Evolutionary conservation across 176 grass and related monocot species (phyloP).

Genomic region (Aegilops speltoides): DNA sequence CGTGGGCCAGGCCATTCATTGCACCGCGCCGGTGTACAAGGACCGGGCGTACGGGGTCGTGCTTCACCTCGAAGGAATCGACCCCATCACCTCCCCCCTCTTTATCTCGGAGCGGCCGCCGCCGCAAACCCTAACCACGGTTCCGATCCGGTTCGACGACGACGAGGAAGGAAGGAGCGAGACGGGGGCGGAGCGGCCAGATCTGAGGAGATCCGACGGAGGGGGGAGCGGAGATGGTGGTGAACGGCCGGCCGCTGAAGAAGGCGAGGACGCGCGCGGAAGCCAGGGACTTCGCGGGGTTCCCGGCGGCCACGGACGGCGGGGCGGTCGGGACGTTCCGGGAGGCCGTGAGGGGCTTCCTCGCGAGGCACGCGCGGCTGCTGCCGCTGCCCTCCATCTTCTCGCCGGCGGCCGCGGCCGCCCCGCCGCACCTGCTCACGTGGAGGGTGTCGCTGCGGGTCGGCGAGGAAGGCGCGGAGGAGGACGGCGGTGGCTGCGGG

Average conservation of each 20-base stretch:
- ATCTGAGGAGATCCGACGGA: conserved; percentile 54
- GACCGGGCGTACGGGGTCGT: conserved; percentile 32
- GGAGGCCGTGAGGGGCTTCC: conserved; percentile 68
- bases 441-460: conserved; percentile 71
- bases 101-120: conserved; percentile 50
- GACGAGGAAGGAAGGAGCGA: conserved; percentile 27
- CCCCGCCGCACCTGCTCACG: conserved; percentile 55
- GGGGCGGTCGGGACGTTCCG: conserved; percentile 70
- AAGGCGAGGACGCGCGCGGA: conserved; percentile 67
- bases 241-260: conserved; percentile 91
- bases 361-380: conserved; percentile 61
- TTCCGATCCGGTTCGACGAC: conserved; percentile 54
- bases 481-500: conserved; percentile 25
- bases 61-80: conserved; percentile 65
- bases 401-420: conserved; percentile 50
- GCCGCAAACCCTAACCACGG: conserved; percentile 73
- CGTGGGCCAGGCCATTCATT: conserved; percentile 8
- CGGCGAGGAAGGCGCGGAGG: conserved; percentile 37
- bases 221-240: conserved; percentile 65
- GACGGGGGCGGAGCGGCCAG: conserved; percentile 13
- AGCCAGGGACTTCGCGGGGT: conserved; percentile 43
- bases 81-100: conserved; percentile 45
- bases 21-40: conserved; percentile 1
- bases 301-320: conserved; percentile 42
- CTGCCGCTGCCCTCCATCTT: conserved; percentile 68